A percentile compares a stretch with the other conserved stretches of the same genome.
phyloP scores from a whole-genome alignment of 495 filamentous ascomycete species.

The Chaetomium cochliodes region DNA sequence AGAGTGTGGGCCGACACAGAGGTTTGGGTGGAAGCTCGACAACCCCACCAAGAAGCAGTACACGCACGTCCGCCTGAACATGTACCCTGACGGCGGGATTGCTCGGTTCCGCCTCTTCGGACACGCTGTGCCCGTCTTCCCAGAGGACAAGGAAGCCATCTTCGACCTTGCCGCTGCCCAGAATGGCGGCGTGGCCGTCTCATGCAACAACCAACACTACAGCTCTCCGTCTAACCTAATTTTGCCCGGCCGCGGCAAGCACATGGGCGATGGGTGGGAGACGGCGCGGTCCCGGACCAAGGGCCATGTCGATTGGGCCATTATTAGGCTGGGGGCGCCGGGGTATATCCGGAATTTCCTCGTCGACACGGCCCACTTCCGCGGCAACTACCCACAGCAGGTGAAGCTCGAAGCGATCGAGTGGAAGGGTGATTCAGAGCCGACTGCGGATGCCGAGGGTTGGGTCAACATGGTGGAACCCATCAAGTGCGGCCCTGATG shows the following conservation, averaged over 20 bases:
- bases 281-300: conserved; percentile 73
- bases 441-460: conserved; percentile 56
- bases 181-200: conserved; percentile 73
- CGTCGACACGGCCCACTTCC: conserved; percentile 86
- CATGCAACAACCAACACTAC: conserved; percentile 83
- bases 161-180: conserved; percentile 82
- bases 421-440: conserved; percentile 54
- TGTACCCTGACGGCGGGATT: conserved; percentile 96
- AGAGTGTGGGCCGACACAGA: conserved; percentile 71
- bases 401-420: conserved; percentile 67
- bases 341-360: conserved; percentile 70
- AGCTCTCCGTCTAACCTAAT: conserved; percentile 80
- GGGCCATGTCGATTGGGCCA: conserved; percentile 83
- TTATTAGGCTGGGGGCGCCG: conserved; percentile 70
- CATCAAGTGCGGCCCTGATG: conserved; percentile 73
- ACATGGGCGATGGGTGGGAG: conserved; percentile 97
- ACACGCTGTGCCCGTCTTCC: conserved; percentile 69
- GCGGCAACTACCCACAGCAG: conserved; percentile 83
- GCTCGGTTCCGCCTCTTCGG: conserved; percentile 82
- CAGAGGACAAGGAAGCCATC: conserved; percentile 56
- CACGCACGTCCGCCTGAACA: conserved; percentile 81
- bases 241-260: conserved; percentile 77
- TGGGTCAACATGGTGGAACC: conserved; percentile 70
- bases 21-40: conserved; percentile 76
- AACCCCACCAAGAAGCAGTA: conserved; percentile 61